Conservation (phyloP, 1,284 basidiomycete genomes). For the Vanrija sp. region DNA sequence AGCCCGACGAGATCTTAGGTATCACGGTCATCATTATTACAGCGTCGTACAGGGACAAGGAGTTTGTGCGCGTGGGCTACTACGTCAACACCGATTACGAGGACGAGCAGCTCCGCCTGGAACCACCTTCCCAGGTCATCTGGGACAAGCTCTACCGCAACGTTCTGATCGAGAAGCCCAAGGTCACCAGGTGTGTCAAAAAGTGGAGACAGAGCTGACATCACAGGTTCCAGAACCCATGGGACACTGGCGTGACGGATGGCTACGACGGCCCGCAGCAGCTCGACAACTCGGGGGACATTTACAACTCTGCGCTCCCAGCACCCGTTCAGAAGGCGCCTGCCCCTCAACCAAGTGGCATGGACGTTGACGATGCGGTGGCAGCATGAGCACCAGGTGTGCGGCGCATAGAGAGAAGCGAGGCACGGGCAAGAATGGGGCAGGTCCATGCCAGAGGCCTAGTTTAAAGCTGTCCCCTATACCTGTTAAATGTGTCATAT, state of each 20-base stretch:
- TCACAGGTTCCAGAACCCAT: constrained; percentile 44
- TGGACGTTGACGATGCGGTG: constrained; percentile 32
- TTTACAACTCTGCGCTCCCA: constrained; percentile 34
- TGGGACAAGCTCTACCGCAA: constrained; percentile 80
- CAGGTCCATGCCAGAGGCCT: too few species aligned
- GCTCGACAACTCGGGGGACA: constrained; percentile 3
- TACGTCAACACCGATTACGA: constrained; percentile 99
- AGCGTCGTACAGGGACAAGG: constrained; percentile 83
- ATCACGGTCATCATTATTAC: constrained; percentile 95
- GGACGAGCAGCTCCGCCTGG: constrained; percentile 79
- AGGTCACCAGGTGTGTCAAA: constrained; percentile 70
- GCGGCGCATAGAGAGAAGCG: too few species aligned
- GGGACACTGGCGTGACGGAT: constrained; percentile 27
- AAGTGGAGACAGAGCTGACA: neutral
- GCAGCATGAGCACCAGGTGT: neutral
- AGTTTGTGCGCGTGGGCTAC: constrained; percentile 98
- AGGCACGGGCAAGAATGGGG: too few species aligned
- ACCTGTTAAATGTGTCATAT: neutral
- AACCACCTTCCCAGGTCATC: constrained; percentile 63
- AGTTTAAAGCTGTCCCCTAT: too few species aligned
- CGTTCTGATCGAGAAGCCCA: constrained; percentile 80
- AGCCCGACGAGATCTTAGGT: constrained; percentile 60
- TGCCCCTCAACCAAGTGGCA: constrained; percentile 19
- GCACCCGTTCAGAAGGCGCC: constrained; percentile 38
- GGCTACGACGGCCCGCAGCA: constrained; percentile 5